Percentiles rank a stretch among this genome's conserved stretches.
Conservation (phyloP, 176 grass and related monocot species). For the Thinopyrum elongatum region DNA sequence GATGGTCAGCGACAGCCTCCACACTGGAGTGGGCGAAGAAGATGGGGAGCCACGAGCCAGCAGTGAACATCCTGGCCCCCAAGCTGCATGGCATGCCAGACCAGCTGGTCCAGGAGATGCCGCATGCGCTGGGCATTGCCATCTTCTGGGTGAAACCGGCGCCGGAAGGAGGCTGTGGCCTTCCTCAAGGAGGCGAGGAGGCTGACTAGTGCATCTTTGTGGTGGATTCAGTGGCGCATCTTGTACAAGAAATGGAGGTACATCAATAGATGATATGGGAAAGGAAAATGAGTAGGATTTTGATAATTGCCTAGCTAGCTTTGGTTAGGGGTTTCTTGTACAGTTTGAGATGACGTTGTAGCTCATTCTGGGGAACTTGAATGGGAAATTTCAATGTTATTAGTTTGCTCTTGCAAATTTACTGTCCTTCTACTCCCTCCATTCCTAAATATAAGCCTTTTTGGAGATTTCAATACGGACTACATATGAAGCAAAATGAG, state of each 20-base stretch:
- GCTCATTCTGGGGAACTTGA: too few relatives aligned
- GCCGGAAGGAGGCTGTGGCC: constrained; percentile 90
- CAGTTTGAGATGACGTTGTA: too few relatives aligned
- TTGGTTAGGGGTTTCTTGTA: constrained; percentile 30
- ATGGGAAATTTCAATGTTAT: too few relatives aligned
- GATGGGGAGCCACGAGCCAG: constrained; percentile 83
- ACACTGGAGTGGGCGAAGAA: constrained; percentile 99
- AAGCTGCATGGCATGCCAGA: constrained; percentile 76
- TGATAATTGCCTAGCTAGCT: constrained; percentile 41
- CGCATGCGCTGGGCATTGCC: constrained; percentile 81
- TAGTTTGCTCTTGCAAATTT: too few relatives aligned
- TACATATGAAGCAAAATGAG: too few relatives aligned
- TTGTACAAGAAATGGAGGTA: too few relatives aligned
- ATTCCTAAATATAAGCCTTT: too few relatives aligned
- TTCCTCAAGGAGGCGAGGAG: constrained; percentile 86
- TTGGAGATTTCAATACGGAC: too few relatives aligned
- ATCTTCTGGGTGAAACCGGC: constrained; percentile 85
- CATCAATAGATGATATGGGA: neutral
- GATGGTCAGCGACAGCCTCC: constrained; percentile 50
- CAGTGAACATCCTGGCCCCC: constrained; percentile 67
- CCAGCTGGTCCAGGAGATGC: constrained; percentile 90
- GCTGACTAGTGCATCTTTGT: constrained; percentile 8
- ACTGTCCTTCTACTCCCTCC: too few relatives aligned
- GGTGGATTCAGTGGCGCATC: too few relatives aligned
- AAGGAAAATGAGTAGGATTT: constrained; percentile 38